Conservation (phyloP, 176 grass and related monocot species). For the Chrysopogon serrulatus region DNA sequence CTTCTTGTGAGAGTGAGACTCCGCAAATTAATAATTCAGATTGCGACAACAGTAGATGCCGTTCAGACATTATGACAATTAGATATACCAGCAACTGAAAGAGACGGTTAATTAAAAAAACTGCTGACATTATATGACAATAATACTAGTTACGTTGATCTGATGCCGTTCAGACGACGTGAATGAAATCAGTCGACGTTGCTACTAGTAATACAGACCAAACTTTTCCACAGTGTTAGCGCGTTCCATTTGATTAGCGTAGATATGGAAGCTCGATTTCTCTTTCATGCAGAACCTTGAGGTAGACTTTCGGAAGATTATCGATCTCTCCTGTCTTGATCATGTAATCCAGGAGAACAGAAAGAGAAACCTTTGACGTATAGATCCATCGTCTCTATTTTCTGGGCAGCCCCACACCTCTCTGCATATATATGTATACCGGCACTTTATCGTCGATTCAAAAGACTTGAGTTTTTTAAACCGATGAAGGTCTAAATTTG, state of each 20-base stretch:
- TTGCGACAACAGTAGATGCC: background rate
- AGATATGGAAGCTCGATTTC: background rate
- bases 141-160: background rate
- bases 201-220: background rate
- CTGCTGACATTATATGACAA: background rate
- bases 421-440: background rate
- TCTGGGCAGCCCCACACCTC: too few species aligned
- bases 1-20: too few species aligned
- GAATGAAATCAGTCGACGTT: background rate
- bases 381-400: background rate
- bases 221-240: background rate
- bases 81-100: background rate
- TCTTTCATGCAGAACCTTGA: background rate
- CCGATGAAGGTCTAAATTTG: background rate
- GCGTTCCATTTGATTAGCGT: background rate
- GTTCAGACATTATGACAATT: background rate
- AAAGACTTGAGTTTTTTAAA: background rate
- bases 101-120: background rate
- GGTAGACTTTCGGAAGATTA: background rate
- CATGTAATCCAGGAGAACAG: background rate
- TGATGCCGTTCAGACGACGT: background rate
- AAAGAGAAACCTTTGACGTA: background rate
- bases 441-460: too few species aligned
- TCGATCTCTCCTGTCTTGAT: background rate
- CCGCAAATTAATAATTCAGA: too few species aligned